Base-by-base conservation (phyloP, 148 eudicot species). In the Chenopodium album region DNA sequence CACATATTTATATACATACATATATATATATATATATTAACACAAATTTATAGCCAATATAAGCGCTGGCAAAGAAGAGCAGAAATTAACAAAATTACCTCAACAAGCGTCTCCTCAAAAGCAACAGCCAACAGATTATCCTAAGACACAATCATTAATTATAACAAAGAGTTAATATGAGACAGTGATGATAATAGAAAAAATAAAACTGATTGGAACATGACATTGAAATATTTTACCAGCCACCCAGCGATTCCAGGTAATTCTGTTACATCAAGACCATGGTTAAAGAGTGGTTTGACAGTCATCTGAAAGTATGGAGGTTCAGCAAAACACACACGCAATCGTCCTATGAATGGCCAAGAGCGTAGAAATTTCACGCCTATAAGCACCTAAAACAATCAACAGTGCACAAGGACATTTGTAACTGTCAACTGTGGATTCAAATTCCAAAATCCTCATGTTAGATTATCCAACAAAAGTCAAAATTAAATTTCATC, bases 201-300 rank as follows among this genome's bases (percentile, higher is more conserved):
- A 48, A 20, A 12, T 2, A 0, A 44, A 41, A 31, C 32, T 75
- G 71, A 28, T n/a, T 50, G 32, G 75, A 71, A 84, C 31, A 77
- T 29, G 54, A 48, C 46, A 64, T 22, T n/a, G 29, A 67, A 41
- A 20, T 12, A 32, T 12, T 19, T 62, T 81, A 81, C 87, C 89
- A 96, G 88, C 98, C 98, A 96, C 72, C 99, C 98, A 74, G 99
- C 97, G 79, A 96, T 92, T 74, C 99, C 97, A 67, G 98, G 99
- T 83, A 96, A 79, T 83, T 91, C 97, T 22, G 98, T 91, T 32
- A 96, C 99, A 90, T 96, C 95, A 79, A 94, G 80, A 22, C 99
- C 99, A 76, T 89, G 99, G 80, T 84, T 85, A 84, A 92, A 88
- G 50, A 97, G 29, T 64, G 99, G 98, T 82, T 97, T 97, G 80